Percentiles rank a stretch among this genome's conserved stretches.
phyloP scores from a whole-genome alignment of 495 filamentous ascomycete species.

The Lasiosphaeria miniovina region DNA sequence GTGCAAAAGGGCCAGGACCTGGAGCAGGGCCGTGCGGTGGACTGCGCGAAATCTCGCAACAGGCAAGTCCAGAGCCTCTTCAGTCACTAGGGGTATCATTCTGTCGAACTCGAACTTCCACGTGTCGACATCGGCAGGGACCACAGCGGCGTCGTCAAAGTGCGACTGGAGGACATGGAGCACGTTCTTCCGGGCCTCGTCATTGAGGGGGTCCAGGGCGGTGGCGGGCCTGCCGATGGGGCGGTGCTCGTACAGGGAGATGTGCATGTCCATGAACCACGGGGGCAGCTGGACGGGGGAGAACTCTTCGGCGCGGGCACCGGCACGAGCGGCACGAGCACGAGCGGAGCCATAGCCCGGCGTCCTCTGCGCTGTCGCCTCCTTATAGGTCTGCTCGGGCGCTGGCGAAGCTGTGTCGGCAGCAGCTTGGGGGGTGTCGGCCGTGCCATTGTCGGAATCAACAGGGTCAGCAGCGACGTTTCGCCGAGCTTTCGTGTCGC shows the following conservation, averaged over 20 bases:
- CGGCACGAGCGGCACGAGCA: slow-evolving; percentile 35
- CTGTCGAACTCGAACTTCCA: slow-evolving; percentile 9
- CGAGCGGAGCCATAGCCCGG: slow-evolving; percentile 35
- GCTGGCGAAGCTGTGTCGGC: background rate
- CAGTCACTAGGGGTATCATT: background rate
- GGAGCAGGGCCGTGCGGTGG: slow-evolving; percentile 16
- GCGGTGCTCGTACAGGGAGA: slow-evolving; percentile 28
- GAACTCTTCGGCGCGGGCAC: slow-evolving; percentile 39
- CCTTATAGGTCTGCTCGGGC: slow-evolving; percentile 2
- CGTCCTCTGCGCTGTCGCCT: slow-evolving; percentile 15
- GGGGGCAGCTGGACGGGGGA: slow-evolving; percentile 42
- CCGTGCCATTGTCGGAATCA: background rate
- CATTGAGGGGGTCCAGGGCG: slow-evolving; percentile 13
- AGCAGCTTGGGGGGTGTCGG: background rate
- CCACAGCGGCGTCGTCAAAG: slow-evolving; percentile 15
- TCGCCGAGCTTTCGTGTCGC: background rate
- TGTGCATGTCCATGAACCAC: slow-evolving; percentile 38
- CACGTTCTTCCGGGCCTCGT: slow-evolving; percentile 14
- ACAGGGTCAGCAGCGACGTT: background rate
- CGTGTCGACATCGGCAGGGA: slow-evolving; percentile 15
- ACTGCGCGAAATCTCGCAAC: background rate
- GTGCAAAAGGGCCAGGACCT: slow-evolving; percentile 17
- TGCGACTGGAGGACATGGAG: slow-evolving; percentile 8
- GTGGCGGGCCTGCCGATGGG: slow-evolving; percentile 15
- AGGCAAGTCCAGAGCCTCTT: too few species aligned